Conservation (phyloP, 306 rosid genomes). For the Fagus crenata region DNA sequence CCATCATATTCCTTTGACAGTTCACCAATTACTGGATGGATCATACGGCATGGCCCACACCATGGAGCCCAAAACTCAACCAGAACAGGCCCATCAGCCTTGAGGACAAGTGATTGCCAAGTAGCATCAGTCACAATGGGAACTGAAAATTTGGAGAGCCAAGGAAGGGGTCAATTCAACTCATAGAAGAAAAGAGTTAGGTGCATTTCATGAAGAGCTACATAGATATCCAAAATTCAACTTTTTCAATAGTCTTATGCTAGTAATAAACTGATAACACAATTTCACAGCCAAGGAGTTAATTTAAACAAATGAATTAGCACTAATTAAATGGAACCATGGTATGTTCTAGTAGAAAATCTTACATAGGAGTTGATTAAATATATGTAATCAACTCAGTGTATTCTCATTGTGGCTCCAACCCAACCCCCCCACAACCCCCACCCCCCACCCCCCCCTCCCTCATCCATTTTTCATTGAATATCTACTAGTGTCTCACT, state of each 20-base stretch:
- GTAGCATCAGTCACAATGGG: constrained; percentile 19
- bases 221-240: neutral
- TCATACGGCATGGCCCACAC: constrained; percentile 23
- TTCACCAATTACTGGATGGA: constrained; percentile 21
- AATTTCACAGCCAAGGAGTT: neutral
- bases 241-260: neutral
- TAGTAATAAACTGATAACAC: no score
- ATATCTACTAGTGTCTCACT: no score
- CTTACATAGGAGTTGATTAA: neutral
- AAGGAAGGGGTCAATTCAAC: neutral
- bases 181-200: neutral
- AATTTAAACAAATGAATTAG: neutral
- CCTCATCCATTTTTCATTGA: no score
- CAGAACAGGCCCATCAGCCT: constrained; percentile 15
- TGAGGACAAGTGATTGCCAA: constrained; percentile 15
- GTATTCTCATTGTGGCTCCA: no score
- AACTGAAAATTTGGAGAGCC: constrained; percentile 1
- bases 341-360: neutral
- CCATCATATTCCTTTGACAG: constrained; percentile 9
- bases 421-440: no score
- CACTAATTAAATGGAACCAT: neutral
- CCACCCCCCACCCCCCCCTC: no score
- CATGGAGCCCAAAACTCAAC: constrained; percentile 27
- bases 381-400: no score
- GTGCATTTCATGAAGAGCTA: constrained; percentile 4